These are phyloP conservation scores for Aspergillus chevalieri DNA, from an alignment of 2,329 filamentous ascomycete genomes.

Conservation along the genomic window DNA sequence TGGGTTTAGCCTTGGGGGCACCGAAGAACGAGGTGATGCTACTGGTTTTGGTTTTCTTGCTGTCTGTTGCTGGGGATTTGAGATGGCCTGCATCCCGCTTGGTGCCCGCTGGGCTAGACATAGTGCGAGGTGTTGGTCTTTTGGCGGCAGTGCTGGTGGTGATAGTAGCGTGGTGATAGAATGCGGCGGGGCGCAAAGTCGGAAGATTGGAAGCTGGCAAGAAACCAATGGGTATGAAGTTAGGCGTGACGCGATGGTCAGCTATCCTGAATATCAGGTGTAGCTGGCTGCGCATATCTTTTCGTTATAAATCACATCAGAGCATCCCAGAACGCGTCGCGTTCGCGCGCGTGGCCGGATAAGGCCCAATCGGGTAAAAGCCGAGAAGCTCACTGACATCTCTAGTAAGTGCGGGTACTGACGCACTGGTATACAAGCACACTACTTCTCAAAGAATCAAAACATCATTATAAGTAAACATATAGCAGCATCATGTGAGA, in stretches of 20 bases:
- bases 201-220: not conserved
- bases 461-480: not conserved
- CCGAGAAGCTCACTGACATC: not conserved
- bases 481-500: slow-evolving; percentile 5
- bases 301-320: not conserved
- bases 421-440: too few species aligned
- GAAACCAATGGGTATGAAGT: not conserved
- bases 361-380: not conserved
- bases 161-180: not conserved
- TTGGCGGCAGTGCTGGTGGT: not conserved
- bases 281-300: not conserved
- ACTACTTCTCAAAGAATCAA: too few species aligned
- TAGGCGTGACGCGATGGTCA: not conserved
- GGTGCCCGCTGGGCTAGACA: slow-evolving; percentile 36
- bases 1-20: slow-evolving; percentile 51
- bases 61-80: slow-evolving; percentile 30
- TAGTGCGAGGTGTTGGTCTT: slow-evolving; percentile 9
- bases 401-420: not conserved
- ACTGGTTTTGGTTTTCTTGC: slow-evolving; percentile 66
- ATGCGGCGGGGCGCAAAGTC: not conserved
- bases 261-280: not conserved
- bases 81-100: slow-evolving; percentile 61
- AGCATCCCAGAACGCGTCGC: not conserved
- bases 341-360: not conserved
- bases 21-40: slow-evolving; percentile 89